Conservation (phyloP, 164 flowering plant genomes). For the Saururus chinensis region DNA sequence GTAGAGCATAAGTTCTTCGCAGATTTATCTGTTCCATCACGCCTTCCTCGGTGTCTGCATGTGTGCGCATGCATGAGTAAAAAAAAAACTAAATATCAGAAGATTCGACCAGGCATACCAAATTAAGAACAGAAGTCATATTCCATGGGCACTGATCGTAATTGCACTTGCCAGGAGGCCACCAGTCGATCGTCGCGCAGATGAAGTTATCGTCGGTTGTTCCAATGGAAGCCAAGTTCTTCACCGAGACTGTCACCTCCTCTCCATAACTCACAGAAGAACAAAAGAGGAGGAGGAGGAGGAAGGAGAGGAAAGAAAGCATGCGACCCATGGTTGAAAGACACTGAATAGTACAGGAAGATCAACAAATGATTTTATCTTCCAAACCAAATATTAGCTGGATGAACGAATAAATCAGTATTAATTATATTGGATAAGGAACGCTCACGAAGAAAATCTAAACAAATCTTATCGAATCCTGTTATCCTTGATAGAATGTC, state of each 20-base stretch:
- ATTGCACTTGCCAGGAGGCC: slow-evolving; percentile 43
- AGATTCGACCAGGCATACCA: not conserved
- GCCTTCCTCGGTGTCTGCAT: too few relatives aligned
- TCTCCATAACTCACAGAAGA: slow-evolving; percentile 10
- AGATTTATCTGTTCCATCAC: too few relatives aligned
- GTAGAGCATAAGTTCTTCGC: too few relatives aligned
- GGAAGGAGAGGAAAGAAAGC: not conserved
- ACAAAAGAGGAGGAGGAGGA: slow-evolving; percentile 1
- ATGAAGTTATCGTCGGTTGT: slow-evolving; percentile 42
- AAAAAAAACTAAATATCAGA: not conserved
- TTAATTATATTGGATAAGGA: too few relatives aligned
- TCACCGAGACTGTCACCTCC: slow-evolving; percentile 17
- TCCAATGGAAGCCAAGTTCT: slow-evolving; percentile 23
- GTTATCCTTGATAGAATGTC: too few relatives aligned
- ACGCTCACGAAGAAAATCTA: too few relatives aligned
- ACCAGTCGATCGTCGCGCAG: slow-evolving; percentile 56
- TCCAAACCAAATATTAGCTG: too few relatives aligned
- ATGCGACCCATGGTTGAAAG: too few relatives aligned
- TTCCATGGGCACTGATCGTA: slow-evolving; percentile 13
- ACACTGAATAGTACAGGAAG: too few relatives aligned
- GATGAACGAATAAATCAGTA: too few relatives aligned
- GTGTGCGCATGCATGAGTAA: not conserved
- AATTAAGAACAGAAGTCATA: slow-evolving; percentile 1
- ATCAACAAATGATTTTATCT: too few relatives aligned
- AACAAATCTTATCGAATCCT: too few relatives aligned